Evolutionary conservation across 2,329 filamentous ascomycete species (phyloP).

Genomic region (Neopestalotiopsis rosae): DNA sequence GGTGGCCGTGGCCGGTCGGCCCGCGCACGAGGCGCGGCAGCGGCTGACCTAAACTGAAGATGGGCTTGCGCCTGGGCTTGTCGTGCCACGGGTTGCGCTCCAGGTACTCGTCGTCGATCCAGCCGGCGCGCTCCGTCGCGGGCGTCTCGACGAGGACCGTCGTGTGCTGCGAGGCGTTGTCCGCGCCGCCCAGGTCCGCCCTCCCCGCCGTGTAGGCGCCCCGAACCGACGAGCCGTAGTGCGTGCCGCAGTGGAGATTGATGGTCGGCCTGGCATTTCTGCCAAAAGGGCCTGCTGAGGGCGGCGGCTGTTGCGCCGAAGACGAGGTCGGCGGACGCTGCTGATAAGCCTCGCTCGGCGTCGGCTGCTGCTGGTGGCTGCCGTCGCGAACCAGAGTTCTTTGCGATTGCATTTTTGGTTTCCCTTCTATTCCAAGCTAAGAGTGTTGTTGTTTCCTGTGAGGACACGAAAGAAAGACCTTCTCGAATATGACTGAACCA

Average conservation of each 20-base stretch:
- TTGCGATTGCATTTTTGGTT: neutral
- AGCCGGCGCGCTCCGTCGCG: conserved; percentile 8
- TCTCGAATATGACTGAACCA: neutral
- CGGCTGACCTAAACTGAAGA: conserved; percentile 32
- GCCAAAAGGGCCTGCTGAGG: too few species aligned
- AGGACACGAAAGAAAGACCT: neutral
- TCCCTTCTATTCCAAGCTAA: too few species aligned
- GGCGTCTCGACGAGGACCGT: neutral
- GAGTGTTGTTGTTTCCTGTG: neutral
- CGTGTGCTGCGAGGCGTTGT: neutral
- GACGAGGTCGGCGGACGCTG: neutral
- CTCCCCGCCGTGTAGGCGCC: conserved; percentile 7
- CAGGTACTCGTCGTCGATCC: conserved; percentile 30
- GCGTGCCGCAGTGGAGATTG: neutral
- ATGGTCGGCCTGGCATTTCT: neutral
- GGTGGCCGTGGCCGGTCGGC: too few species aligned
- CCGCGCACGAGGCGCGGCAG: conserved; percentile 28
- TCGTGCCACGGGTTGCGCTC: conserved; percentile 33
- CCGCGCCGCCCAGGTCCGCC: neutral
- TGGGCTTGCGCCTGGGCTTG: conserved; percentile 24
- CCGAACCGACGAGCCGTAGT: neutral
- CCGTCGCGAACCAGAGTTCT: neutral
- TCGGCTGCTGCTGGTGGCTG: neutral
- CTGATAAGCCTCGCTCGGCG: neutral
- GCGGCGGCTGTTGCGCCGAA: neutral